Evolutionary conservation across 2,329 filamentous ascomycete species (phyloP), one percentile per base, ranked within the genome.

Genomic region (Pseudonectria foliicola): DNA sequence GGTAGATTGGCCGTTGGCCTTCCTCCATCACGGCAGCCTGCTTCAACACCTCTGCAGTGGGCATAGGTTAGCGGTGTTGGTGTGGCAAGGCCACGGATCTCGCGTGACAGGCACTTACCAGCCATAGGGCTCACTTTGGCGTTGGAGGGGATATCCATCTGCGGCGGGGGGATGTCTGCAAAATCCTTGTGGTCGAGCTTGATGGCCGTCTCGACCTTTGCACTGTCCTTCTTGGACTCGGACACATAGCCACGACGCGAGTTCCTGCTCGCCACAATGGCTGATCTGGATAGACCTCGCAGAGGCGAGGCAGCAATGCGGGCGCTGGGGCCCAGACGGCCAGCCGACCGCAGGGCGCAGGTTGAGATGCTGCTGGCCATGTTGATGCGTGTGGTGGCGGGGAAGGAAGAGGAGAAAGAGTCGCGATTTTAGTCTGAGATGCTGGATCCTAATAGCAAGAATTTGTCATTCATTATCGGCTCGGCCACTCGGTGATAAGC

Each of bases 1-100:
- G 81, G 55, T 98, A 98, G 57, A 98, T 96, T 26, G 92, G 92
- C 40, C 92, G 75, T 43, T 85, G 82, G 39, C 92, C 92, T 62
- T 94, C 81, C 49, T 95, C 89, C 82, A 96, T 85, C 45, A 95
- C 71, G 10, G 87, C 88, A 7, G 89, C 90, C 60, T 95, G 83
- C 68, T 92, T 93, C 43, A 98, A 70, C 29, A 95, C 82, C 46
- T 85, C 84, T 74, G 40, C 14, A 27, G 25, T 5, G 7, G 13
- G 26, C 30, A 27, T 11, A 12, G 6, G 37, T 55, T 40, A 55
- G 43, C 33, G 29, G 33, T 25, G 10, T n/a, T n/a, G n/a, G n/a
- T n/a, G n/a, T n/a, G 31, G 25, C 25, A 29, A 36, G 21, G 10
- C n/a, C 26, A 27, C 29, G 18, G 33, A 23, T 27, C 27, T 13